Conservation (phyloP, 305 asterid species). For the Rubia occidens region DNA sequence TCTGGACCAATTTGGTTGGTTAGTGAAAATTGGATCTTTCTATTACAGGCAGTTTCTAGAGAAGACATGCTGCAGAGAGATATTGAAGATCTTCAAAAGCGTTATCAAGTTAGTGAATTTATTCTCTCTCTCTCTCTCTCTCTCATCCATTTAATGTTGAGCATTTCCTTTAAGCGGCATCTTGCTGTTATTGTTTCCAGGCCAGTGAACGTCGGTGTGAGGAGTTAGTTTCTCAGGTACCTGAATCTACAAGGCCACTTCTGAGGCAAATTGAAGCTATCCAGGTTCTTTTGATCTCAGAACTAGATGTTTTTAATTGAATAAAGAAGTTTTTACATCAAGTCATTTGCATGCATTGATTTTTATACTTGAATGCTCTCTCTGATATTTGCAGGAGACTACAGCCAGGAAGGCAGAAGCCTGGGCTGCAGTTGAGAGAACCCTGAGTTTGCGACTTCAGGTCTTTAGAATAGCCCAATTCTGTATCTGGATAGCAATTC, state of each 20-base stretch:
- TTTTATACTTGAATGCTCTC: neutral
- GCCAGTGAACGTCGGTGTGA: constrained; percentile 19
- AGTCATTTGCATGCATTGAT: neutral
- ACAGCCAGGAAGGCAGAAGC: constrained; percentile 75
- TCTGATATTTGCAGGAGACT: constrained; percentile 47
- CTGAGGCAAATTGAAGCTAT: constrained; percentile 35
- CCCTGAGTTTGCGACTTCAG: constrained; percentile 80
- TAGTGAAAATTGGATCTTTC: constrained; percentile 9
- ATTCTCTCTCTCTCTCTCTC: neutral
- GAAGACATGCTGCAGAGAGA: constrained; percentile 88
- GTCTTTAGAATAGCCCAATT: constrained; percentile 31
- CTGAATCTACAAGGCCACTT: constrained; percentile 94
- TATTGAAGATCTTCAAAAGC: constrained; percentile 77
- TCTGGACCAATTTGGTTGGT: neutral
- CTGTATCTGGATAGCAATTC: constrained; percentile 8
- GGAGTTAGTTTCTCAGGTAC: constrained; percentile 54
- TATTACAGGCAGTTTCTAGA: constrained; percentile 63
- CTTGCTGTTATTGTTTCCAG: constrained; percentile 26
- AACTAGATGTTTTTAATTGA: neutral
- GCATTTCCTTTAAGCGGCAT: neutral
- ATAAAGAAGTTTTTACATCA: neutral
- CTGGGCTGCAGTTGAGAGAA: constrained; percentile 84
- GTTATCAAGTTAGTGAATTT: constrained; percentile 54
- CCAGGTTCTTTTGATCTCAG: constrained; percentile 5
- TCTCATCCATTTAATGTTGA: neutral